Percentiles rank a stretch among this genome's conserved stretches.
Evolutionary conservation across 306 rosid genomes (phyloP).

Genomic region (Cucurbita ficifolia): DNA sequence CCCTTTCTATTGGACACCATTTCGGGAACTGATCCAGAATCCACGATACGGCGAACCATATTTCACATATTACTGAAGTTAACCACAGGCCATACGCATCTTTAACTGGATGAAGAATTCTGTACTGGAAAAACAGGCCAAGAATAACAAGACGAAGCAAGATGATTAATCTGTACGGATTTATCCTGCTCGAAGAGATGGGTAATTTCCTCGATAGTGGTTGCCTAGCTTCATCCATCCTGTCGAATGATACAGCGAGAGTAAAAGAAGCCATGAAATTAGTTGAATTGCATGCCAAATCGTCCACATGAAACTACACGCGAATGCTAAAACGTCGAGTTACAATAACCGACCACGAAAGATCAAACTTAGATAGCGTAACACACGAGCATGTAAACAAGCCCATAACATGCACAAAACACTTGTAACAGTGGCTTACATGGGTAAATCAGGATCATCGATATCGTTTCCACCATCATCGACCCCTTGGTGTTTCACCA

Average conservation of each 20-base stretch:
- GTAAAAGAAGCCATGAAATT: not conserved
- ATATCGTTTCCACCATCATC: constrained; percentile 39
- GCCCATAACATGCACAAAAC: not conserved
- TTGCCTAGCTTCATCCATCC: constrained; percentile 99
- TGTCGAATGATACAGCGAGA: constrained; percentile 13
- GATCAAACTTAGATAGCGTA: not conserved
- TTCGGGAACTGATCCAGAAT: constrained; percentile 94
- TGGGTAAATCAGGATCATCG: constrained; percentile 75
- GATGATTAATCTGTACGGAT: constrained; percentile 83
- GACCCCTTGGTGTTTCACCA: constrained; percentile 76
- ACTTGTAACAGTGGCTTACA: constrained; percentile 27
- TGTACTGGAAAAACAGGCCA: constrained; percentile 72
- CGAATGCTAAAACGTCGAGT: not conserved
- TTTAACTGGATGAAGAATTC: constrained; percentile 87
- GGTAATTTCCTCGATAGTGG: constrained; percentile 87
- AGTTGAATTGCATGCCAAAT: not conserved
- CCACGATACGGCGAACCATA: constrained; percentile 98
- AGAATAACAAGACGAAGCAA: constrained; percentile 68
- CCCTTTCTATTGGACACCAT: constrained; percentile 79
- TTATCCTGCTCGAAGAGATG: constrained; percentile 83
- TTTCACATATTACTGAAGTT: constrained; percentile 94
- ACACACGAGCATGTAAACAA: not conserved
- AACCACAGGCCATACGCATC: constrained; percentile 95
- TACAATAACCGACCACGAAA: not conserved
- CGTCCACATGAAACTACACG: not conserved